phyloP scores from a whole-genome alignment of 2,329 filamentous ascomycete species.

The Arthroderma sp. region DNA sequence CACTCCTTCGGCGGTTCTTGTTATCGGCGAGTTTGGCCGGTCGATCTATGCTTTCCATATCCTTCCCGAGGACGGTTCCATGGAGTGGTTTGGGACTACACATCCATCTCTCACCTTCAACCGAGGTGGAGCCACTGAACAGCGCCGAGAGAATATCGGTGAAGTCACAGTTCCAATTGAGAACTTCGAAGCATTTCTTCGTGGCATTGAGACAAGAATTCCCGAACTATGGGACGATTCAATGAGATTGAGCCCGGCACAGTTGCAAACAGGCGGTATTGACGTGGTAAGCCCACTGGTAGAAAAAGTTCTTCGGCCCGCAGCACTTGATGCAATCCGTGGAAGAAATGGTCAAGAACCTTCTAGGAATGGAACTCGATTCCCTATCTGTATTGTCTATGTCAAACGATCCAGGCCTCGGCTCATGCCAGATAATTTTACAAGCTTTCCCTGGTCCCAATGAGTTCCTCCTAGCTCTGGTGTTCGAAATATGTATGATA shows the following conservation, averaged over 20 bases:
- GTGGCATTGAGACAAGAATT: slow-evolving; percentile 6
- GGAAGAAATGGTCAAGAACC: slow-evolving; percentile 1
- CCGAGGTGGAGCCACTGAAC: slow-evolving; percentile 5
- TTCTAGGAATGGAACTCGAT: background rate
- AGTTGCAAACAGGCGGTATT: background rate
- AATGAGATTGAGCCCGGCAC: background rate
- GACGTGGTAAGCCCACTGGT: background rate
- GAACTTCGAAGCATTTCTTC: slow-evolving; percentile 4
- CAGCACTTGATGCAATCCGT: slow-evolving; percentile 25
- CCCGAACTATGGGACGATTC: slow-evolving; percentile 6
- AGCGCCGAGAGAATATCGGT: slow-evolving; percentile 6
- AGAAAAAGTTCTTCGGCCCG: background rate
- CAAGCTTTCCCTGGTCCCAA: background rate
- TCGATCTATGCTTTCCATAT: slow-evolving; percentile 4
- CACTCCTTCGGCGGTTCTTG: slow-evolving; percentile 6
- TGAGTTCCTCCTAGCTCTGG: no score
- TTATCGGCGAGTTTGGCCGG: slow-evolving; percentile 2
- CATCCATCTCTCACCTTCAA: slow-evolving; percentile 1
- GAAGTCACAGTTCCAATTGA: slow-evolving; percentile 5
- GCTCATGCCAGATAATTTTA: background rate
- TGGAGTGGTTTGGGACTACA: slow-evolving; percentile 6
- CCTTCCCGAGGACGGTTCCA: slow-evolving; percentile 5
- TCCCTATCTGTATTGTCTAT: background rate
- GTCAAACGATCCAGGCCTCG: background rate
- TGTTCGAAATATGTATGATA: no score